These are phyloP conservation scores for Taphrina deformans DNA, from an alignment of 1,139 yeast genomes.

Conservation along the genomic window DNA sequence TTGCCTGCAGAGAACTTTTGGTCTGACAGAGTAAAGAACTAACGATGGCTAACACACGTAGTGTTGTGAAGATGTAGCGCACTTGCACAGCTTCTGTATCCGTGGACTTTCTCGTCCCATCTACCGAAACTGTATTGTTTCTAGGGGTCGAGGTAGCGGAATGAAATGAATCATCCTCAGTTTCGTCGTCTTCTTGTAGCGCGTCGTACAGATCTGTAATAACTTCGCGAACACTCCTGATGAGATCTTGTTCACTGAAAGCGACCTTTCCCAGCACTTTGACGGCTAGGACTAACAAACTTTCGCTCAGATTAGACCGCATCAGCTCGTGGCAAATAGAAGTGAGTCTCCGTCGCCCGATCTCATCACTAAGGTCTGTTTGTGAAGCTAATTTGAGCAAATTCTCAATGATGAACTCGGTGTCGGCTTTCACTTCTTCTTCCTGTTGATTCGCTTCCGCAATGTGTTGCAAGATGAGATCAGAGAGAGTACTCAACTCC, in stretches of 20 bases:
- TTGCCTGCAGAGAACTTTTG: slow-evolving; percentile 61
- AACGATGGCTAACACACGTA: slow-evolving; percentile 69
- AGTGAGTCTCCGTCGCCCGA: slow-evolving; percentile 81
- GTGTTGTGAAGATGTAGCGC: slow-evolving; percentile 46
- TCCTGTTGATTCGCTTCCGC: slow-evolving; percentile 45
- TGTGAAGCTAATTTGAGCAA: slow-evolving; percentile 64
- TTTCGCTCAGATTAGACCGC: slow-evolving; percentile 48
- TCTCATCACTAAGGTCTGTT: slow-evolving; percentile 87
- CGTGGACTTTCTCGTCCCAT: slow-evolving; percentile 42
- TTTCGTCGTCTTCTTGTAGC: slow-evolving; percentile 47
- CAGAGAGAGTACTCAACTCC: slow-evolving; percentile 73
- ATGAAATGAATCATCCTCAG: slow-evolving; percentile 52
- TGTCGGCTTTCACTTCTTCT: slow-evolving; percentile 54
- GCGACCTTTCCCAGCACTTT: slow-evolving; percentile 69
- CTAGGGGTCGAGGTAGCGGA: slow-evolving; percentile 54
- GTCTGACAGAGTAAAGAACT: slow-evolving; percentile 70
- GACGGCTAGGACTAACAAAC: slow-evolving; percentile 59
- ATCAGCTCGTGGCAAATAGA: slow-evolving; percentile 60
- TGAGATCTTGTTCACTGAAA: slow-evolving; percentile 77
- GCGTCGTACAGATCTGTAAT: slow-evolving; percentile 79
- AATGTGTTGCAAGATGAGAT: slow-evolving; percentile 56
- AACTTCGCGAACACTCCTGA: slow-evolving; percentile 80
- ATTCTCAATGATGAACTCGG: slow-evolving; percentile 76
- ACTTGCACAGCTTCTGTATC: slow-evolving; percentile 49
- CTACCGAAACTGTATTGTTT: slow-evolving; percentile 36